A percentile compares a stretch with the other conserved stretches of the same genome.
Evolutionary conservation across 2,329 filamentous ascomycete genomes (phyloP).

Genomic region (Hypoxylon sp.): DNA sequence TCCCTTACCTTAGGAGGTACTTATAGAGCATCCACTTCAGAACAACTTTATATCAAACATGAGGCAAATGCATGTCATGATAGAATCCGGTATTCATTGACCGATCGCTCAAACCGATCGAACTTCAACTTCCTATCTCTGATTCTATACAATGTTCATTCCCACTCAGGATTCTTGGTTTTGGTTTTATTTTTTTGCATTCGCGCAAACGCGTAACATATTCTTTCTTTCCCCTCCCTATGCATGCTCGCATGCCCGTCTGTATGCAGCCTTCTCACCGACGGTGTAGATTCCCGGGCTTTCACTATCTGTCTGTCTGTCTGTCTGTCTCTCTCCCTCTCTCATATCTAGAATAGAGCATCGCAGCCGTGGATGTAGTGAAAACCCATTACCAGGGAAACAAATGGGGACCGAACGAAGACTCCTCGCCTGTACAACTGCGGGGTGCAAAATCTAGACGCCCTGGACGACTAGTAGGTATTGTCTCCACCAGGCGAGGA

Average conservation of each 20-base stretch:
- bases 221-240: conserved; percentile 1
- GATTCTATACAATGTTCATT: conserved; percentile 41
- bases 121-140: conserved; percentile 34
- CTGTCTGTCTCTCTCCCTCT: background rate
- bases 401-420: background rate
- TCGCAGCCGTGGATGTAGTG: background rate
- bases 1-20: background rate
- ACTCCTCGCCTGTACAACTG: background rate
- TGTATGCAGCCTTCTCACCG: background rate
- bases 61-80: conserved; percentile 9
- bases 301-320: background rate
- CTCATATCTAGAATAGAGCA: background rate
- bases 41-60: background rate
- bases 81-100: conserved; percentile 42
- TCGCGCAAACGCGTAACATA: background rate
- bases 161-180: background rate
- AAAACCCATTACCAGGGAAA: background rate
- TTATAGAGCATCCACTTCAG: background rate
- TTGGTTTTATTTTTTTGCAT: background rate
- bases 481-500: background rate
- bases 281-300: background rate
- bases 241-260: background rate
- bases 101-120: conserved; percentile 2
- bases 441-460: background rate
- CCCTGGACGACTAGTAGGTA: background rate